Conservation (phyloP, 441 rosid species). For the Croton setiger region DNA sequence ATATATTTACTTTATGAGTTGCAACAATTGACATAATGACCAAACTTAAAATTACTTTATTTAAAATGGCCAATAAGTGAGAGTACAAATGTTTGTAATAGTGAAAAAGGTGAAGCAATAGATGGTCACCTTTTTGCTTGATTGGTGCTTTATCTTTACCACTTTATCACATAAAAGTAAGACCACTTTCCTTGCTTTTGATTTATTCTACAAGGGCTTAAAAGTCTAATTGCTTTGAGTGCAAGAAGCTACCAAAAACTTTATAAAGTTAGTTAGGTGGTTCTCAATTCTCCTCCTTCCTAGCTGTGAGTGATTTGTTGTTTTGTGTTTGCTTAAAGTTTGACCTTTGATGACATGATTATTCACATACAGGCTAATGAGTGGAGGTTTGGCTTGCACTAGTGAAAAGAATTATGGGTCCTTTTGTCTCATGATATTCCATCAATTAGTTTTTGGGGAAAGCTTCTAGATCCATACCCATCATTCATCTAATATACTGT, state of each 20-base stretch:
- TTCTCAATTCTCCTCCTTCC: slow-evolving; percentile 37
- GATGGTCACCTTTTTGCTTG: slow-evolving; percentile 44
- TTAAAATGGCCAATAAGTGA: neutral
- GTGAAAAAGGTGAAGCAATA: slow-evolving; percentile 30
- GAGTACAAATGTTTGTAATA: slow-evolving; percentile 27
- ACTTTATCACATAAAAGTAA: slow-evolving; percentile 35
- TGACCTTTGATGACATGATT: slow-evolving; percentile 65
- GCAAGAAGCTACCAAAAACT: slow-evolving; percentile 64
- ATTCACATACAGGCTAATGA: slow-evolving; percentile 20
- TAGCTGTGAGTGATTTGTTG: slow-evolving; percentile 40
- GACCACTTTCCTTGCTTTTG: slow-evolving; percentile 37
- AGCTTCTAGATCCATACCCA: slow-evolving; percentile 13
- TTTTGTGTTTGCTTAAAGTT: slow-evolving; percentile 74
- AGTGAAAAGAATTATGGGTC: slow-evolving; percentile 50
- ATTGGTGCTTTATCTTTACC: slow-evolving; percentile 33
- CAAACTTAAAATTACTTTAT: neutral
- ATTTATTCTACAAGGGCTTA: slow-evolving; percentile 34
- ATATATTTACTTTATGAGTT: neutral
- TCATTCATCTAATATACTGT: slow-evolving; percentile 22
- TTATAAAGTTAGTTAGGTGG: slow-evolving; percentile 26
- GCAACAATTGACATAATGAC: slow-evolving; percentile 16
- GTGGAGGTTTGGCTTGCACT: slow-evolving; percentile 63
- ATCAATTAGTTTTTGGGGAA: slow-evolving; percentile 37
- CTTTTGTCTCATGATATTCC: slow-evolving; percentile 53
- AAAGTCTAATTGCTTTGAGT: slow-evolving; percentile 77